Base-by-base conservation (phyloP, 164 flowering plant species). In the Houttuynia cordata region DNA sequence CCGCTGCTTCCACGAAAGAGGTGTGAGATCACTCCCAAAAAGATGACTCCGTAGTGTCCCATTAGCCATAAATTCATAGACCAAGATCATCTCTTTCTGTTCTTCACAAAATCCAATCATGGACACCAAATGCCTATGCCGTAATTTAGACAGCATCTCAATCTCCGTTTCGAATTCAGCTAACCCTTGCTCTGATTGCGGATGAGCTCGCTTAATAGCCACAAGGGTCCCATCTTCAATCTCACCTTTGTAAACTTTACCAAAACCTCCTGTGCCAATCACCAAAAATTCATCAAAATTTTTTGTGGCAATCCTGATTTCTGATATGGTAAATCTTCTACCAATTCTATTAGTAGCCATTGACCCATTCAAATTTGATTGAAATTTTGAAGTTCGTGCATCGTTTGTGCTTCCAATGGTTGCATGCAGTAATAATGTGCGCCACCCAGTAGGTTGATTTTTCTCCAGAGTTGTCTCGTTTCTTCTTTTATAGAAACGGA, bases 251-350 rank as follows among this genome's bases (percentile, higher is more conserved):
- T 74, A 85, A 61, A 85, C 91, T 67, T 80, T 83, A 45, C 91
- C 91, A 57, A 85, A 85, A 0, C 91, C 91, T 41, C 91, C 96
- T 0, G 79, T 80, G 41, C 96, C 96, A 70, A 88, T 81, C 39
- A 86, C 77, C 41, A 83, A 62, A 40, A 68, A 67, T 20, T 84
- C 96, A 60, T 88, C 91, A 45, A 88, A 88, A 55, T 79, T 83
- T 23, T 79, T 77, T 12, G 96, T 86, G 23, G 92, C 92, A 25
- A 74, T 70, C 53, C 72, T 71, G 58, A 88, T 78, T 69, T 85
- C 96, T 9, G 80, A 67, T 49, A 86, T 49, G 17, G 82, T 76
- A 61, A 88, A 88, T 39, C 73, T 74, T 75, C 67, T 82, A 45
- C 96, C 87, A 39, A 65, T 57, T 65, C 84, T 75, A n/a, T 58